These are phyloP conservation scores for Rhipidocladum racemiflorum DNA, from an alignment of 176 grass and related monocot species.

Conservation along the genomic window DNA sequence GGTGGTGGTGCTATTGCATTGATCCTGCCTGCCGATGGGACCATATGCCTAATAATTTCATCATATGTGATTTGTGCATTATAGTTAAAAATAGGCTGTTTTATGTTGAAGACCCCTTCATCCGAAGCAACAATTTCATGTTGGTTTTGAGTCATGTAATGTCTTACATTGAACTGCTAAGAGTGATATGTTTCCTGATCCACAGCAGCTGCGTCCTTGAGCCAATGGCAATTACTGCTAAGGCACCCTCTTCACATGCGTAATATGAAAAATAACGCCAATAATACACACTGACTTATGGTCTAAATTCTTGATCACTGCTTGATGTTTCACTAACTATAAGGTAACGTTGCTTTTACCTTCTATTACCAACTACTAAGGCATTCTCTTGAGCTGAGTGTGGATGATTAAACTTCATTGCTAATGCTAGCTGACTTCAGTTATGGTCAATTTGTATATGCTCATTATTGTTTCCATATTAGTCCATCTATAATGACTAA, in stretches of 20 bases:
- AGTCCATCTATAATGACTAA: not conserved
- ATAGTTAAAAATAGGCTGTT: not conserved
- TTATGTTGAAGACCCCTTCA: not conserved
- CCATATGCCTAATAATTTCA: not conserved
- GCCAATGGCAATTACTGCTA: not conserved
- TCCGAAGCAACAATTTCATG: not conserved
- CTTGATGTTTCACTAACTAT: not conserved
- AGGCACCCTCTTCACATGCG: not conserved
- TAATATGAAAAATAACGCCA: conserved; percentile 21
- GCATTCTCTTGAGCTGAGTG: not conserved
- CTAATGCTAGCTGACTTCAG: not conserved
- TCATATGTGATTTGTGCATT: not conserved
- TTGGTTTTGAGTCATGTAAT: not conserved
- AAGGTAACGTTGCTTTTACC: not conserved
- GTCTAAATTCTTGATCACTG: not conserved
- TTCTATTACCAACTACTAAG: not conserved
- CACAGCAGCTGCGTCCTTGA: not conserved
- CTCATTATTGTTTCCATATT: not conserved
- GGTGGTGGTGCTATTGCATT: not conserved
- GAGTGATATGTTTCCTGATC: not conserved
- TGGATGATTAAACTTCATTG: not conserved
- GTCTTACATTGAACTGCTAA: not conserved
- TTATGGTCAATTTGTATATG: not conserved
- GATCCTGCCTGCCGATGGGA: not conserved
- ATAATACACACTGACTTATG: not conserved